phyloP scores from a whole-genome alignment of 331 rosid species.

The Telfairia occidentalis region DNA sequence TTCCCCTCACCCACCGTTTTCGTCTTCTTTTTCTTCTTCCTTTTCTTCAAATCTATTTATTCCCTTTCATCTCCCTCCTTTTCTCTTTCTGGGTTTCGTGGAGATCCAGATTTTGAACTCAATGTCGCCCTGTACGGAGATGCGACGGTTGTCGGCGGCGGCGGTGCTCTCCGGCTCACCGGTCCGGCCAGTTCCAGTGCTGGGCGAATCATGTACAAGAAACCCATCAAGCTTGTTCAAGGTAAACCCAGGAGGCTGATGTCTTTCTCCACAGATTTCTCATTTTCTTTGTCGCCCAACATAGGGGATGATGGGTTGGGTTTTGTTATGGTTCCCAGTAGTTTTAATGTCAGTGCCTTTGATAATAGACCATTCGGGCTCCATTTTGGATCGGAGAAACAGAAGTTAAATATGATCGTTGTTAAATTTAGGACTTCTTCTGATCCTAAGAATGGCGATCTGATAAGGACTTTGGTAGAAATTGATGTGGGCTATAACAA shows the following conservation, averaged over 20 bases:
- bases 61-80: conserved; percentile 39
- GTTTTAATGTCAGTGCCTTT: conserved; percentile 34
- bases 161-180: conserved; percentile 41
- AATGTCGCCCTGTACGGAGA: conserved; percentile 48
- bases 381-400: conserved; percentile 24
- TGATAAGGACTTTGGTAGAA: conserved; percentile 32
- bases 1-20: conserved; percentile 27
- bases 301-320: conserved; percentile 49
- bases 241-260: conserved; percentile 43
- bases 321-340: conserved; percentile 56
- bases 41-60: conserved; percentile 36
- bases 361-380: conserved; percentile 32
- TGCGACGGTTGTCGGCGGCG: conserved; percentile 47
- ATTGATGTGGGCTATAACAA: conserved; percentile 41
- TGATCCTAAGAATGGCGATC: conserved; percentile 23
- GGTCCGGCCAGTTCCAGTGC: conserved; percentile 28
- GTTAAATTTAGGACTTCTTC: conserved; percentile 36
- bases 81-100: conserved; percentile 44
- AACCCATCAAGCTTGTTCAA: conserved; percentile 48
- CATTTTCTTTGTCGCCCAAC: conserved; percentile 42
- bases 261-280: conserved; percentile 63
- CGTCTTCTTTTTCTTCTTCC: conserved; percentile 20
- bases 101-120: conserved; percentile 43
- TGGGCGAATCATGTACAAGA: conserved; percentile 53
- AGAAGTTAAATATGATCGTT: conserved; percentile 23